These are phyloP conservation scores for Camellia lanceoleosa DNA, from an alignment of 148 eudicot genomes.

Conservation along the genomic window DNA sequence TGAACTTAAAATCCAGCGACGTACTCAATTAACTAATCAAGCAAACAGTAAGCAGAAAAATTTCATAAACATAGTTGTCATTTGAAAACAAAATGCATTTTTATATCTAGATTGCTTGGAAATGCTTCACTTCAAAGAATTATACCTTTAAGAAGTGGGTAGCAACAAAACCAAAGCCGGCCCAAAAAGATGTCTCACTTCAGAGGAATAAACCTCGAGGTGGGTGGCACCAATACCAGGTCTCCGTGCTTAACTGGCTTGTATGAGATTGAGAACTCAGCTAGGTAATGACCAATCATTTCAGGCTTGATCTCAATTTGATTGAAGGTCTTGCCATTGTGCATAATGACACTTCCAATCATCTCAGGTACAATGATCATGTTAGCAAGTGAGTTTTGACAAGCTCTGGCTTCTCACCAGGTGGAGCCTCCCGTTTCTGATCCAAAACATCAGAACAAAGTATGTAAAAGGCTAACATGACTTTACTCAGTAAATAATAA, in stretches of 20 bases:
- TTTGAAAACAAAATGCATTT: not conserved
- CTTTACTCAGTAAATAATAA: too few species aligned
- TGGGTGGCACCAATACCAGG: conserved; percentile 79
- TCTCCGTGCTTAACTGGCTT: conserved; percentile 76
- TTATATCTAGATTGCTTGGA: not conserved
- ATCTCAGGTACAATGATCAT: conserved; percentile 74
- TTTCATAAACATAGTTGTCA: not conserved
- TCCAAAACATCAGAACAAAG: conserved; percentile 43
- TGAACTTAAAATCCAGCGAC: too few species aligned
- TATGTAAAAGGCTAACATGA: too few species aligned
- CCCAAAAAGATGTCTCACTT: conserved; percentile 2
- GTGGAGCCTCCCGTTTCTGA: conserved; percentile 65
- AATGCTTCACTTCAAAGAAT: conserved; percentile 47
- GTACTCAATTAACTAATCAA: too few species aligned
- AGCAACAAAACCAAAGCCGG: conserved; percentile 32
- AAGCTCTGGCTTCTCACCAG: conserved; percentile 62
- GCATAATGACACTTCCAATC: conserved; percentile 42
- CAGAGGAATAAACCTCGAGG: conserved; percentile 66
- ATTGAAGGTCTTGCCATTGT: conserved; percentile 59
- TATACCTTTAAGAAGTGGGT: conserved; percentile 64
- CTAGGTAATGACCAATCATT: conserved; percentile 62
- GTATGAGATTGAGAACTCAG: conserved; percentile 60
- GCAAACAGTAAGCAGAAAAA: not conserved
- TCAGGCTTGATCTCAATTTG: conserved; percentile 67
- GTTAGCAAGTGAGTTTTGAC: conserved; percentile 55